Percentiles rank a stretch among this genome's conserved stretches.
These are phyloP conservation scores for Fomitopsis betulina DNA, from an alignment of 1,284 basidiomycete genomes.

Conservation along the genomic window DNA sequence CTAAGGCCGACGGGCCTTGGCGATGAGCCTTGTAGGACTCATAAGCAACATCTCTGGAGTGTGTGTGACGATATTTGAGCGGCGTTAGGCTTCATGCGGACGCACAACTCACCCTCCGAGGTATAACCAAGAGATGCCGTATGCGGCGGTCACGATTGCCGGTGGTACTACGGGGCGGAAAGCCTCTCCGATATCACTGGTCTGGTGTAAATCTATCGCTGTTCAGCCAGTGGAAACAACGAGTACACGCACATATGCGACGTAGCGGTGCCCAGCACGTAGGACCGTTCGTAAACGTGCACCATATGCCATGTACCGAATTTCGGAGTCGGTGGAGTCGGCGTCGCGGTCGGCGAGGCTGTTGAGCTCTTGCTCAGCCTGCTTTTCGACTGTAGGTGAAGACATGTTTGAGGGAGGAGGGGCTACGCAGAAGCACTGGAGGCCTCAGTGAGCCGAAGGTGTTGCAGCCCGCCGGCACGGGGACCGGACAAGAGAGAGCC, in stretches of 20 bases:
- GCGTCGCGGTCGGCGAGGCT: slow-evolving; percentile 58
- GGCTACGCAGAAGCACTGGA: slow-evolving; percentile 2
- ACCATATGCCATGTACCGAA: slow-evolving; percentile 74
- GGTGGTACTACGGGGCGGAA: slow-evolving; percentile 87
- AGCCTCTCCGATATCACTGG: slow-evolving; percentile 89
- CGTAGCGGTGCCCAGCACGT: slow-evolving; percentile 71
- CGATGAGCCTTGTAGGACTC: slow-evolving; percentile 85
- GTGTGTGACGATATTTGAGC: slow-evolving; percentile 7
- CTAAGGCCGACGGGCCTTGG: slow-evolving; percentile 66
- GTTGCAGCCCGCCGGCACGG: not conserved
- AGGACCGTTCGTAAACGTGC: slow-evolving; percentile 76
- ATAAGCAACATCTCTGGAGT: slow-evolving; percentile 81
- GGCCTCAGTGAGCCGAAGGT: not conserved
- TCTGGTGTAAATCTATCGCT: slow-evolving; percentile 40
- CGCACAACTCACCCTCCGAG: slow-evolving; percentile 45
- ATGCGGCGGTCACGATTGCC: slow-evolving; percentile 75
- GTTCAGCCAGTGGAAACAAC: slow-evolving; percentile 6
- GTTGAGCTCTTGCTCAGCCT: slow-evolving; percentile 45
- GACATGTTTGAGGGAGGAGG: slow-evolving; percentile 8
- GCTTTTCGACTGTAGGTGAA: slow-evolving; percentile 24
- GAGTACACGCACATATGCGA: slow-evolving; percentile 67
- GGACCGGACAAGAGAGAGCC: slow-evolving; percentile 1
- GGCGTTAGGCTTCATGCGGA: not conserved
- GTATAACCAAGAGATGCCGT: slow-evolving; percentile 86
- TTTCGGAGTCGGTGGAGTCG: slow-evolving; percentile 58